Conservation (phyloP, 73 alveolate genomes). For the Paramecium biaurelia region DNA sequence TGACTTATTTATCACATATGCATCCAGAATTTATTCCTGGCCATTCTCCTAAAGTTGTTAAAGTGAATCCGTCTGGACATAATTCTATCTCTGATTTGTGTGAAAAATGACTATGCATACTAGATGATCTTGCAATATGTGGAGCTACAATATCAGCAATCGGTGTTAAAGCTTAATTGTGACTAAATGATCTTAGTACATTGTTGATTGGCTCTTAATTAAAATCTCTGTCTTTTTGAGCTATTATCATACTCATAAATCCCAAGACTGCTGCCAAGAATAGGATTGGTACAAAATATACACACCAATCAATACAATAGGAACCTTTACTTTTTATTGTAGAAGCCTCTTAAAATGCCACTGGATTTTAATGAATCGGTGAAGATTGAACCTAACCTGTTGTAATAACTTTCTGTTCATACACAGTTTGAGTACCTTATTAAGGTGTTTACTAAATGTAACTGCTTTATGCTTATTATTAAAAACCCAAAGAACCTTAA, state of each 20-base stretch:
- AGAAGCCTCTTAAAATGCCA: background rate
- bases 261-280: background rate
- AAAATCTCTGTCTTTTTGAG: background rate
- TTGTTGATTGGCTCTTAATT: background rate
- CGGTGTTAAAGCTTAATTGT: background rate
- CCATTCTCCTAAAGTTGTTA: conserved; percentile 39
- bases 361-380: background rate
- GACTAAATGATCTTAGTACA: background rate
- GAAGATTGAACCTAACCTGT: background rate
- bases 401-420: background rate
- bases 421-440: background rate
- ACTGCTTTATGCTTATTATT: background rate
- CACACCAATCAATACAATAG: background rate
- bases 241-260: background rate
- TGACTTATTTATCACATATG: background rate
- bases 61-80: background rate
- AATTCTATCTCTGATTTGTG: background rate
- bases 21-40: conserved; percentile 30
- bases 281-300: background rate
- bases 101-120: background rate
- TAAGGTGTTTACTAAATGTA: background rate
- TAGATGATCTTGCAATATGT: background rate
- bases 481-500: background rate
- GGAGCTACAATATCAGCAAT: background rate
- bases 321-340: background rate